phyloP scores from a whole-genome alignment of 306 rosid species.

The Cercis canadensis region DNA sequence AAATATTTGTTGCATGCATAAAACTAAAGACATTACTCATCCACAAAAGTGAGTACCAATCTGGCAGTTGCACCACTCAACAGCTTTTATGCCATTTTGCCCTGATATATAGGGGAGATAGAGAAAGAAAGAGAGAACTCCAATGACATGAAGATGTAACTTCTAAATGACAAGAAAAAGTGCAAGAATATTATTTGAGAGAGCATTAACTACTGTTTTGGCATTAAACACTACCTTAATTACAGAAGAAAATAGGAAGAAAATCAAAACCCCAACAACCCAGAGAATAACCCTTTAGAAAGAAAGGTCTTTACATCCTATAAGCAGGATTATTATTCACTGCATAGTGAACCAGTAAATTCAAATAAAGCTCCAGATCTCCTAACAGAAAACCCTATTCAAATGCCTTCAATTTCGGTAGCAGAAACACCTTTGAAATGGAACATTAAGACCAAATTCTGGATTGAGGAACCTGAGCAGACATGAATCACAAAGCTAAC shows the following conservation, averaged over 20 bases:
- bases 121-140: no score
- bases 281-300: conserved; percentile 1
- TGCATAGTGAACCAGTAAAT: conserved; percentile 36
- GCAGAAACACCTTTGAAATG: no score
- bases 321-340: conserved; percentile 32
- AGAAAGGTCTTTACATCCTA: no score
- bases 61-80: no score
- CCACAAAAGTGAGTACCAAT: no score
- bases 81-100: no score
- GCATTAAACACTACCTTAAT: conserved; percentile 32
- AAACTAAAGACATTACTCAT: no score
- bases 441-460: conserved; percentile 26
- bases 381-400: conserved; percentile 26
- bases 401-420: no score
- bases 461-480: conserved; percentile 31
- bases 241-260: conserved; percentile 30
- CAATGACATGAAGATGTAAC: neutral
- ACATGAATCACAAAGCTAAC: conserved; percentile 2
- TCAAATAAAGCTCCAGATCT: conserved; percentile 20
- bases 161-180: conserved; percentile 22
- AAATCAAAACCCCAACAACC: conserved; percentile 25
- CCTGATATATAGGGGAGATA: no score
- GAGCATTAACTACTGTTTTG: conserved; percentile 1
- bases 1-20: no score
- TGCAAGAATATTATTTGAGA: conserved; percentile 22